phyloP scores from a whole-genome alignment of 2,329 filamentous ascomycete genomes.

The Alternaria angustiovoidea region DNA sequence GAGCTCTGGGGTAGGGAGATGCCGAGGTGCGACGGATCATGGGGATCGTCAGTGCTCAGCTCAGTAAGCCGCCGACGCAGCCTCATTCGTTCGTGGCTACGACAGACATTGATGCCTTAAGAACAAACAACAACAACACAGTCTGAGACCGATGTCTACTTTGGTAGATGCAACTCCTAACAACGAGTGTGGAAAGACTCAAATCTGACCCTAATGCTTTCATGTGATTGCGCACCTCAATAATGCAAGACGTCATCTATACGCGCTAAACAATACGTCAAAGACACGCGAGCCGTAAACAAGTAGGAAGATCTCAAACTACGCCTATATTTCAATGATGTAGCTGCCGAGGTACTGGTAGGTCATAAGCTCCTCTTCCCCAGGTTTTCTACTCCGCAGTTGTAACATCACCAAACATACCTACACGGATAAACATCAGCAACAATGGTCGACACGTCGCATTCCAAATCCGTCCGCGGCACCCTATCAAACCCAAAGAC shows the following conservation, averaged over 20 bases:
- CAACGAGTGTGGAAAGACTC: background rate
- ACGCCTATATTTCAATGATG: constrained; percentile 17
- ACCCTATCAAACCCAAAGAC: constrained; percentile 43
- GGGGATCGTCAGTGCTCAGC: constrained; percentile 3
- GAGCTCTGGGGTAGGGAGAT: constrained; percentile 6
- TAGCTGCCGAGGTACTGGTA: constrained; percentile 7
- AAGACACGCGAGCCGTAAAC: constrained; percentile 13
- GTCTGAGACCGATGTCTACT: background rate
- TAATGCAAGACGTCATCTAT: constrained; percentile 35
- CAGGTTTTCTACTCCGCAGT: background rate
- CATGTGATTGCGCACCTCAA: constrained; percentile 8
- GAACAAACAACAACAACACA: background rate
- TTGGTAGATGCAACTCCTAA: background rate
- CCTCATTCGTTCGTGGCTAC: constrained; percentile 1
- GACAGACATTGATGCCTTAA: background rate
- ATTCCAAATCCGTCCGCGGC: constrained; percentile 42
- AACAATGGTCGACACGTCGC: constrained; percentile 9
- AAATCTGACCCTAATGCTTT: background rate
- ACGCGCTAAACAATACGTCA: constrained; percentile 26
- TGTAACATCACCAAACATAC: background rate
- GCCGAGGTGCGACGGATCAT: constrained; percentile 13
- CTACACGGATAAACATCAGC: constrained; percentile 19
- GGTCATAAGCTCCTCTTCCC: constrained; percentile 1
- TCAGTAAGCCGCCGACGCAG: constrained; percentile 1
- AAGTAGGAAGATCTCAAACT: constrained; percentile 4